phyloP scores from a whole-genome alignment of 164 flowering plant species.

The Aristolochia californica region DNA sequence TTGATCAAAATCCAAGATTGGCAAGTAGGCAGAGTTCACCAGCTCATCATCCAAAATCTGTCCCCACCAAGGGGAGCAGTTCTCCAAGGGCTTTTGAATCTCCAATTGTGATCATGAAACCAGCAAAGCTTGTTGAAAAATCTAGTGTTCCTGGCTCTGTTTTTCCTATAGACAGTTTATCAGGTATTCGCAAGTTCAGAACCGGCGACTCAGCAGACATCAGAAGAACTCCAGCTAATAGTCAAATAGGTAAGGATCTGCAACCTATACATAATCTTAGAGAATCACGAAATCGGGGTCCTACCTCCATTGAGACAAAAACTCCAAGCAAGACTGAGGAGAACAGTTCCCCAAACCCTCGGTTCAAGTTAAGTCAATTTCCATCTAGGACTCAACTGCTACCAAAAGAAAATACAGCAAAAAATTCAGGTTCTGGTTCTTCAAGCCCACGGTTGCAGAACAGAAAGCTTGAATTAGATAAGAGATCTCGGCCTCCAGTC shows the following conservation, averaged over 20 bases:
- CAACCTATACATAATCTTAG: slow-evolving; percentile 22
- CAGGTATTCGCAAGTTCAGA: slow-evolving; percentile 15
- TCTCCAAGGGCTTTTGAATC: slow-evolving; percentile 23
- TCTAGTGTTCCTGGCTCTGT: slow-evolving; percentile 16
- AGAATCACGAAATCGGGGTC: slow-evolving; percentile 14
- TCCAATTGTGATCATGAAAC: slow-evolving; percentile 41
- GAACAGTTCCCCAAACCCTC: slow-evolving; percentile 4
- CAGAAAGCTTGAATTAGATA: slow-evolving; percentile 60
- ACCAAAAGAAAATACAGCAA: slow-evolving; percentile 27
- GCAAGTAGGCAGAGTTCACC: slow-evolving; percentile 13
- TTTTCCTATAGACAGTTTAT: slow-evolving; percentile 11
- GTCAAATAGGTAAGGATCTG: slow-evolving; percentile 18
- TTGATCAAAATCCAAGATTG: slow-evolving; percentile 19
- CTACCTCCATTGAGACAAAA: slow-evolving; percentile 29
- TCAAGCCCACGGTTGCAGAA: slow-evolving; percentile 64
- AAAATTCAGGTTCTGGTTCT: slow-evolving; percentile 28
- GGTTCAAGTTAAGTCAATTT: slow-evolving; percentile 19
- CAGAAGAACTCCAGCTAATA: slow-evolving; percentile 15
- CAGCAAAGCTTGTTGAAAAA: slow-evolving; percentile 29
- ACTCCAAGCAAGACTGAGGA: slow-evolving; percentile 15
- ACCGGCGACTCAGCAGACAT: slow-evolving; percentile 12
- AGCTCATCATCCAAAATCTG: slow-evolving; percentile 10
- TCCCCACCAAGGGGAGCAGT: slow-evolving; percentile 14
- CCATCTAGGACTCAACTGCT: slow-evolving; percentile 22
- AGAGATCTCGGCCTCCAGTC: slow-evolving; percentile 41